Evolutionary conservation across 805 yeast genomes (phyloP).

Genomic region (Suhomyces sp.): DNA sequence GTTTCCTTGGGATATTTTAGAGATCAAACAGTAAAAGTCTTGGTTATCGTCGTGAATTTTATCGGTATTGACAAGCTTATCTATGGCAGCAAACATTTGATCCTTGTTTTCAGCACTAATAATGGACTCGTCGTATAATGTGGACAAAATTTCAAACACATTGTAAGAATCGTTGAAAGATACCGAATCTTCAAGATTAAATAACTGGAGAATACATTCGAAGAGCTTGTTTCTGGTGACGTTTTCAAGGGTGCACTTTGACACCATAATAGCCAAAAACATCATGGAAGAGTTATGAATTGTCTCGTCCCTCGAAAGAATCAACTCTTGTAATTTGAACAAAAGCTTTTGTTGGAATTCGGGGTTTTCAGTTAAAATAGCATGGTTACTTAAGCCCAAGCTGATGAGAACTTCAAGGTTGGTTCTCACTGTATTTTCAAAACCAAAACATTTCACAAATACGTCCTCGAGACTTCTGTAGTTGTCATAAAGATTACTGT

Average conservation of each 20-base stretch:
- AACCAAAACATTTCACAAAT: constrained; percentile 21
- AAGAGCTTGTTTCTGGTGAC: neutral
- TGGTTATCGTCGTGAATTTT: neutral
- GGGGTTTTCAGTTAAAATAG: constrained; percentile 8
- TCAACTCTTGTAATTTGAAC: constrained; percentile 15
- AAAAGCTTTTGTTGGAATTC: constrained; percentile 17
- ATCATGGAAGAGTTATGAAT: constrained; percentile 5
- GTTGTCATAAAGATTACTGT: constrained; percentile 7
- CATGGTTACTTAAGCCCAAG: constrained; percentile 1
- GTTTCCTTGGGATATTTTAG: constrained; percentile 1
- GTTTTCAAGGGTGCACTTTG: neutral
- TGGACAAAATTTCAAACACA: neutral
- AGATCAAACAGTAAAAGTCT: constrained; percentile 2
- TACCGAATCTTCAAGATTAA: neutral
- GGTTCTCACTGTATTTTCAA: constrained; percentile 24
- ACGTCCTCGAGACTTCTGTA: constrained; percentile 10
- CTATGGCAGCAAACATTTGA: neutral
- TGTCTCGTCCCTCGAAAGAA: constrained; percentile 28
- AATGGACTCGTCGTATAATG: neutral
- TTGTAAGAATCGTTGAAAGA: neutral
- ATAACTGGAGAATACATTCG: neutral
- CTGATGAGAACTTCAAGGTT: constrained; percentile 24
- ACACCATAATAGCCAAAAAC: neutral
- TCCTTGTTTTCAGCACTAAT: neutral
- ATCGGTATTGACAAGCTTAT: neutral